Percentiles rank a stretch among this genome's conserved stretches.
These are phyloP conservation scores for Aspergillus glaucus DNA, from an alignment of 2,329 filamentous ascomycete genomes.

Conservation along the genomic window DNA sequence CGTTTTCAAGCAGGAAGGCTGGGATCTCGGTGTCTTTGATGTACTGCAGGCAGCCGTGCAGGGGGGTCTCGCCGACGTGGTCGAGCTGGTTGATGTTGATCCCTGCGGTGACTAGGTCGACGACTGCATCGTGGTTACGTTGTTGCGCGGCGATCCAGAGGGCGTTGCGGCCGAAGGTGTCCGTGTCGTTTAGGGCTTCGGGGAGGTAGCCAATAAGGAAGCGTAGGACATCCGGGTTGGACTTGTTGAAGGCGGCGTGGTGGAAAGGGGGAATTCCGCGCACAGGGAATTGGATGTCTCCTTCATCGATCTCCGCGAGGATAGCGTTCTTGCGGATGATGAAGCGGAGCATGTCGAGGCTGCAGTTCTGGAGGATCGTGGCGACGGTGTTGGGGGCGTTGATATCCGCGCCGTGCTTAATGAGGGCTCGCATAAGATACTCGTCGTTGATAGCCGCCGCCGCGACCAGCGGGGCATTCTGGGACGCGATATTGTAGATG, in stretches of 20 bases:
- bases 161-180: neutral
- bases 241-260: neutral
- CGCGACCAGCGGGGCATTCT: neutral
- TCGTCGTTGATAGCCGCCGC: neutral
- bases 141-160: conserved; percentile 1
- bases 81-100: conserved; percentile 3
- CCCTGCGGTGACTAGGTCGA: neutral
- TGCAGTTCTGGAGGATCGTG: neutral
- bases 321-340: neutral
- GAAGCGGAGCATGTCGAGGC: neutral
- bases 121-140: neutral
- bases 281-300: no score
- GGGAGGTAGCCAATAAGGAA: neutral
- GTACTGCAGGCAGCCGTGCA: neutral
- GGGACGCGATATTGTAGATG: no score
- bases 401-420: neutral
- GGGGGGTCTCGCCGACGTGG: conserved; percentile 1
- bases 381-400: neutral
- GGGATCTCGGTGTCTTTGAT: neutral
- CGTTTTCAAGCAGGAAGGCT: neutral
- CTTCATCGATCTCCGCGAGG: no score
- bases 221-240: neutral
- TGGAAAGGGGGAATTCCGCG: neutral
- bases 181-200: neutral
- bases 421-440: neutral